A percentile compares a stretch with the other conserved stretches of the same genome.
Evolutionary conservation across 257 asterid genomes (phyloP).

Genomic region (Vinca minor): DNA sequence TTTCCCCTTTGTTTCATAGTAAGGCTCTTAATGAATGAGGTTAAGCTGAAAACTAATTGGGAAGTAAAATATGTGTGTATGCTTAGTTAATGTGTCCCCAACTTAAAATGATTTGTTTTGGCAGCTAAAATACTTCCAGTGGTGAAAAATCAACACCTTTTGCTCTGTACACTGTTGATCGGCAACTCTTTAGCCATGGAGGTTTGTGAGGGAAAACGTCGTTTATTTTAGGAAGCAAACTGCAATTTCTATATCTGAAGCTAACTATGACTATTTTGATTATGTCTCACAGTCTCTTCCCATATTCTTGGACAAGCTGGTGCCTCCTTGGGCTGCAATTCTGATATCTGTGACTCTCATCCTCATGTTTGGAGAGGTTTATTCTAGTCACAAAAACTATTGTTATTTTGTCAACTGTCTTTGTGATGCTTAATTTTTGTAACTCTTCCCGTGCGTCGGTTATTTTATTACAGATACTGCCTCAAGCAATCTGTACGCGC

Average conservation of each 20-base stretch:
- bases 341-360: slow-evolving; percentile 86
- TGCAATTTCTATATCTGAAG: neutral
- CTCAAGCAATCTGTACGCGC: slow-evolving; percentile 97
- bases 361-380: slow-evolving; percentile 94
- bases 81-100: neutral
- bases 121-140: slow-evolving; percentile 95
- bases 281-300: slow-evolving; percentile 68
- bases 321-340: slow-evolving; percentile 98
- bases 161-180: slow-evolving; percentile 99
- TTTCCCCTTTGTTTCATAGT: neutral
- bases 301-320: slow-evolving; percentile 92
- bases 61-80: slow-evolving; percentile 9
- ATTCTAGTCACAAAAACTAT: slow-evolving; percentile 10
- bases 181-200: slow-evolving; percentile 99
- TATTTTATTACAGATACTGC: slow-evolving; percentile 54
- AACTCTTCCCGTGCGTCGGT: neutral
- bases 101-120: slow-evolving; percentile 13
- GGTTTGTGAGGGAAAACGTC: slow-evolving; percentile 49
- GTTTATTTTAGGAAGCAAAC: slow-evolving; percentile 7
- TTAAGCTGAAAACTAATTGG: slow-evolving; percentile 6
- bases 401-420: slow-evolving; percentile 5
- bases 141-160: slow-evolving; percentile 94
- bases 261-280: slow-evolving; percentile 1
- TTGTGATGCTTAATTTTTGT: slow-evolving; percentile 1
- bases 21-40: neutral